Percentiles rank a stretch among this genome's conserved stretches.
Conservation (phyloP, 2,329 filamentous ascomycete genomes). For the Nemania bipapillata region DNA sequence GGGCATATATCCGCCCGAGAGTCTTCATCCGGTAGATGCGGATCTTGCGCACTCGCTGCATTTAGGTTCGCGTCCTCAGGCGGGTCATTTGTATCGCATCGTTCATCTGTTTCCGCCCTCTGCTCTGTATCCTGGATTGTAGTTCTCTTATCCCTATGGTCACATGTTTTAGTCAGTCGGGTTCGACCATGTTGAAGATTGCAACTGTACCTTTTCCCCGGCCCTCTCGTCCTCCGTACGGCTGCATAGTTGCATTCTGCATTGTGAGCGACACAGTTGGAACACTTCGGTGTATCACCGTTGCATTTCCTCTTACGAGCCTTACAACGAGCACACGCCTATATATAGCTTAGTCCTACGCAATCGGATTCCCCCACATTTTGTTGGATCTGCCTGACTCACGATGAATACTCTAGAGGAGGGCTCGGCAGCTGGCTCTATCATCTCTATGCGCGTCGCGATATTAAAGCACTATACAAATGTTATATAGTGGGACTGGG, state of each 20-base stretch:
- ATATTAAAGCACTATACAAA: neutral
- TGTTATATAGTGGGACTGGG: neutral
- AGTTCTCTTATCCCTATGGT: conserved; percentile 13
- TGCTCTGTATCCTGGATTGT: neutral
- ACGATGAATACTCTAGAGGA: conserved; percentile 28
- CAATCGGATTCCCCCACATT: neutral
- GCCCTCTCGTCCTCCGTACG: conserved; percentile 29
- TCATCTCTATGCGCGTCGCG: neutral
- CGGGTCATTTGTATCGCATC: neutral
- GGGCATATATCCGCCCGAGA: neutral
- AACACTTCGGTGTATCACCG: conserved; percentile 27
- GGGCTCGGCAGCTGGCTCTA: neutral
- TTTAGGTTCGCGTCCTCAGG: neutral
- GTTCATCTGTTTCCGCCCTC: neutral
- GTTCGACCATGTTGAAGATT: neutral
- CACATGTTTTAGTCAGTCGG: neutral
- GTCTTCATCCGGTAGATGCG: too few species aligned
- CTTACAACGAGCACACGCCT: conserved; percentile 36
- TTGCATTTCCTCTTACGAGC: conserved; percentile 33
- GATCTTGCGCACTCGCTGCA: neutral
- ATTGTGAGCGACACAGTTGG: conserved; percentile 26
- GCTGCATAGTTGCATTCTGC: conserved; percentile 33
- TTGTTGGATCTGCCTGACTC: neutral
- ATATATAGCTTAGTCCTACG: conserved; percentile 10
- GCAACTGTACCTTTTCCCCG: conserved; percentile 29